Evolutionary conservation across 257 asterid genomes (phyloP), one percentile per base, ranked within the genome.

Genomic region (Nicotiana paniculata): DNA sequence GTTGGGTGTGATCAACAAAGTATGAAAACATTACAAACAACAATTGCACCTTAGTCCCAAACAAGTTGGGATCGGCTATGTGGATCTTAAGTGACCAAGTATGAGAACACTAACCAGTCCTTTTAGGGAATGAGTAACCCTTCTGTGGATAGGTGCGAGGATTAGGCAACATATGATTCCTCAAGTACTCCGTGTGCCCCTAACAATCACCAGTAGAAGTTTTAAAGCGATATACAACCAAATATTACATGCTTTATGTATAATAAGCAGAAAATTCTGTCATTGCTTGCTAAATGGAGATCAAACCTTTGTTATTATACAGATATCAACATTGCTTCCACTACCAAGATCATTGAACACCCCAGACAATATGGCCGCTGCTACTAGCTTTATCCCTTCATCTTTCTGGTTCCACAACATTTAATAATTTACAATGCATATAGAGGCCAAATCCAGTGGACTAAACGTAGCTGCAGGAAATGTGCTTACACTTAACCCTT

Each of bases 271-370:
- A 70, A 70, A 43, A 43, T 43, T 4, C n/a, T 70, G 78, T 21
- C 78, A 21, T 11, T 70, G 33, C 21, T 70, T 43, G 58, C 59
- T 70, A 5, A 28, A 54, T 54, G 35, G 33, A 33, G 43, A 24
- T 62, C 87, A 54, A 37, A 95, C 98, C 98, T 93, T 91, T 77
- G 98, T 92, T 82, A 93, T 86, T 3, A 95, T 93, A 79, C 99
- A 95, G 84, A 93, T 86, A 81, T 93, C 99, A 0, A 95, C 99
- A 13, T 95, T 95, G 88, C 99, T 95, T 86, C 98, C 99, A 91
- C 99, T 95, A 86, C 99, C 98, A 89, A 95, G 87, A 84, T 93
- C 99, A 55, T 95, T 95, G 86, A 95, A 95, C 81, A 92, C 89
- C 21, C 99, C 99, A 77, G 99, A 92, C 91, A 91, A 85, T 58